Evolutionary conservation across 225 moss, liverwort and hornwort genomes (phyloP), one percentile per base, ranked within the genome.

Genomic region (Physcomitrellopsis africana): DNA sequence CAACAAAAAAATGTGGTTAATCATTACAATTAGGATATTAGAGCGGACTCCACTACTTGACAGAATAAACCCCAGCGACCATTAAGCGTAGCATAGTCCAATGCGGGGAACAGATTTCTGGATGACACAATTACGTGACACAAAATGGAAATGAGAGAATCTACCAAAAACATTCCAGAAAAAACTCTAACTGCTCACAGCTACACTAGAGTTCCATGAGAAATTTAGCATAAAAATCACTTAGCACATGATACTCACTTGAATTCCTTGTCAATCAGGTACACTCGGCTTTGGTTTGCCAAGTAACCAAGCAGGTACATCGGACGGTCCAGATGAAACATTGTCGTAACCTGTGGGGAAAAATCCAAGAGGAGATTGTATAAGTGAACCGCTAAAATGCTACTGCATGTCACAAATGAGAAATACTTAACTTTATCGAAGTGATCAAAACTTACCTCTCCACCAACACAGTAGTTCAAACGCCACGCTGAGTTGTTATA

Each of bases 221-320:
- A 16, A 22, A 51, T 43, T 60, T 16, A 67, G 29, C 48, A 58
- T 16, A 32, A 26, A 47, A 49, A 62, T 13, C 45, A 18, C 17
- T 22, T 48, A 42, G 42, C 17, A 58, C 22, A 32, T 14, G 10
- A 15, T 26, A 73, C 94, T 81, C 67, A 94, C 94, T 94, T 94
- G 51, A 92, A 94, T 68, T 94, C 94, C 84, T 94, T 94, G 76
- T 94, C 94, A 60, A 94, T 90, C 57, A 94, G 92, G 56, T 92
- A 94, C 60, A 94, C 92, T 24, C 92, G 89, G 80, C 92, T 90
- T 86, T 94, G 92, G 79, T 84, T 89, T 29, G 94, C 92, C 80
- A 94, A 77, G 69, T 94, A 94, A 51, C 94, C 94, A 57, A 94
- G 88, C 64, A 94, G 78, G 63, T 94, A 94, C 94, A 94, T 94